phyloP scores from a whole-genome alignment of 495 filamentous ascomycete genomes.

The Penicillium lividum region DNA sequence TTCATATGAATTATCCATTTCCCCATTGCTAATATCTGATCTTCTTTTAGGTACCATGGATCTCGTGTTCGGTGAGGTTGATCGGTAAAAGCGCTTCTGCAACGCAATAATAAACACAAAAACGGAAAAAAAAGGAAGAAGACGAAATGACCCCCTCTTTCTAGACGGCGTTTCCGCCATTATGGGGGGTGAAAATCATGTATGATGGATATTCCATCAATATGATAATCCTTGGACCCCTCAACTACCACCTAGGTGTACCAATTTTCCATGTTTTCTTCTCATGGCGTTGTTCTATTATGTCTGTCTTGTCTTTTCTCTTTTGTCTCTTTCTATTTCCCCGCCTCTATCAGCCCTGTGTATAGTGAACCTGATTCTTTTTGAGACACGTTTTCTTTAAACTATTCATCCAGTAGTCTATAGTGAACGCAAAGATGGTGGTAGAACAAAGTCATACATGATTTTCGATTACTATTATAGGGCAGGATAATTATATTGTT shows the following conservation, averaged over 20 bases:
- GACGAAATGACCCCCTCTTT: constrained; percentile 23
- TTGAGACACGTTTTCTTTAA: constrained; percentile 11
- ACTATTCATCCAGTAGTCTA: neutral
- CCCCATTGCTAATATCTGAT: constrained; percentile 13
- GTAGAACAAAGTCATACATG: neutral
- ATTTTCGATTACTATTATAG: neutral
- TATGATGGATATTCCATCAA: constrained; percentile 16
- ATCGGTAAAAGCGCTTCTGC: constrained; percentile 50
- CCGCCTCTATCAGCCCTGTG: constrained; percentile 32
- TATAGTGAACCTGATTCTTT: constrained; percentile 37
- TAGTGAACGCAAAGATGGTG: neutral
- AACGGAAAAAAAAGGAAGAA: constrained; percentile 24
- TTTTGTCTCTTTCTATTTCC: constrained; percentile 28
- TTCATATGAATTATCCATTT: neutral
- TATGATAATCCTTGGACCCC: constrained; percentile 27
- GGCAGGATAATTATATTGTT: neutral
- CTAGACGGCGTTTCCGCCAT: constrained; percentile 24
- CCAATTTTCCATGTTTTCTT: constrained; percentile 32
- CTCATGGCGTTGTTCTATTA: constrained; percentile 39
- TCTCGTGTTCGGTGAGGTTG: constrained; percentile 75
- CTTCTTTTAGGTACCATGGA: constrained; percentile 68
- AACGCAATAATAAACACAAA: constrained; percentile 29
- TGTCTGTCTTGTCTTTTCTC: constrained; percentile 28
- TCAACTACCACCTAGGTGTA: constrained; percentile 27
- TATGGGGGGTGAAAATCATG: constrained; percentile 19